Percentiles rank a stretch among this genome's conserved stretches.
phyloP scores from a whole-genome alignment of 2,329 filamentous ascomycete genomes.

The Stagonosporopsis cucurbitacearum region DNA sequence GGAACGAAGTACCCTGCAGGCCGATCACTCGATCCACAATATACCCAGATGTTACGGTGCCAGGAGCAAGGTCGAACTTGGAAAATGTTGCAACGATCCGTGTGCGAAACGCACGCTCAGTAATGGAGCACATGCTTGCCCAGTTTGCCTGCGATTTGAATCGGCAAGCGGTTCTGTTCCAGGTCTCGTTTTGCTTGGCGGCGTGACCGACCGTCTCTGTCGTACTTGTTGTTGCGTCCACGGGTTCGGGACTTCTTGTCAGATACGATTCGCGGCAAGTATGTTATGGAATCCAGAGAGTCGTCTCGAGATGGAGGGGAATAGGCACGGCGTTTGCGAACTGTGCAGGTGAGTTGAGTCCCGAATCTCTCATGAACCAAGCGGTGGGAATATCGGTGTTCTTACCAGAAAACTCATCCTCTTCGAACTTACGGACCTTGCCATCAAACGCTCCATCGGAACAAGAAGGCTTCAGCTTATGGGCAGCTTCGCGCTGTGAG shows the following conservation, averaged over 20 bases:
- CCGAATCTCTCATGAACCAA: not conserved
- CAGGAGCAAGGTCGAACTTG: not conserved
- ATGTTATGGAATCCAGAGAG: not conserved
- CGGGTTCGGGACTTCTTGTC: not conserved
- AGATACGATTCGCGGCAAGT: not conserved
- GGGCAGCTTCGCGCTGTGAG: not conserved
- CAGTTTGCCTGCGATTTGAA: not conserved
- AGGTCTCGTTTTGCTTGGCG: slow-evolving; percentile 2
- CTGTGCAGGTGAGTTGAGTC: not conserved
- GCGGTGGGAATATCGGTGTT: not conserved
- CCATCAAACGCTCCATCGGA: not conserved
- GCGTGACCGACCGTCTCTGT: slow-evolving; percentile 4
- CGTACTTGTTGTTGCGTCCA: not conserved
- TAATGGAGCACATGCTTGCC: slow-evolving; percentile 12
- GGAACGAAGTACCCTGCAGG: not conserved
- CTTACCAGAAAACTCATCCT: not conserved
- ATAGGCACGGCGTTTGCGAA: not conserved
- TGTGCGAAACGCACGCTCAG: not conserved
- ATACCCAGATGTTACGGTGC: not conserved
- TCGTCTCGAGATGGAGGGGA: not conserved
- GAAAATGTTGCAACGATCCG: not conserved
- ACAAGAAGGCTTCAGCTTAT: not conserved
- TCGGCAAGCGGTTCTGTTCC: not conserved
- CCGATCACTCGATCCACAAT: not conserved
- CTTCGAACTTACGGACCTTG: not conserved